phyloP scores from a whole-genome alignment of 345 rosid genomes.

The Gossypium arboreum region DNA sequence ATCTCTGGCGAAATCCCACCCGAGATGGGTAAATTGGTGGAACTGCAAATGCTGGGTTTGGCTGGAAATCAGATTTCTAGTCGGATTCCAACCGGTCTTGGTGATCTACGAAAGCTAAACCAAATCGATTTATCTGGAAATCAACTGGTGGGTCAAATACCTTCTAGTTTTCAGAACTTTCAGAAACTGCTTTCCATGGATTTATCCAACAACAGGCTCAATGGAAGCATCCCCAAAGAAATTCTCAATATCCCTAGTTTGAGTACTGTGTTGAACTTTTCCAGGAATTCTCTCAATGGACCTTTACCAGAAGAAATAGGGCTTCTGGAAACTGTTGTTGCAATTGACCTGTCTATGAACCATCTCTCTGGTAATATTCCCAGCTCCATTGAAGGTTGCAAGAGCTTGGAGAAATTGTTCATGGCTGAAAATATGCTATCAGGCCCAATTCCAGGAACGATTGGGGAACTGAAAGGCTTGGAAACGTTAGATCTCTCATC shows the following conservation, averaged over 20 bases:
- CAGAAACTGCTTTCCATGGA: conserved; percentile 38
- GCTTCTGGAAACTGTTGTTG: conserved; percentile 27
- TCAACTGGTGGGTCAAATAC: conserved; percentile 35
- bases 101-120: conserved; percentile 35
- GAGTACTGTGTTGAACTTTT: conserved; percentile 34
- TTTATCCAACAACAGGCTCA: conserved; percentile 43
- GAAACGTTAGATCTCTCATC: conserved; percentile 44
- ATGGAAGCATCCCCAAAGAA: conserved; percentile 43
- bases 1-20: conserved; percentile 41
- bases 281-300: conserved; percentile 38
- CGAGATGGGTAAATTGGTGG: conserved; percentile 32
- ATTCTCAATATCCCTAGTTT: conserved; percentile 38
- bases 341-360: conserved; percentile 45
- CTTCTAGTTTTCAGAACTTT: conserved; percentile 37
- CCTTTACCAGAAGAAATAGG: conserved; percentile 33
- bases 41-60: conserved; percentile 36
- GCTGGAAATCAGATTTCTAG: conserved; percentile 39
- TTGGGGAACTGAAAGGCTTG: conserved; percentile 38
- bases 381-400: conserved; percentile 30
- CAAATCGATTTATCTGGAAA: conserved; percentile 42
- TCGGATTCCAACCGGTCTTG: conserved; percentile 34
- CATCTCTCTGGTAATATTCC: conserved; percentile 40
- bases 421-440: conserved; percentile 35
- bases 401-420: conserved; percentile 44
- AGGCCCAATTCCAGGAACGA: conserved; percentile 34